Conservation (phyloP, 208 protist species). For the Leptomonas seymouri region DNA sequence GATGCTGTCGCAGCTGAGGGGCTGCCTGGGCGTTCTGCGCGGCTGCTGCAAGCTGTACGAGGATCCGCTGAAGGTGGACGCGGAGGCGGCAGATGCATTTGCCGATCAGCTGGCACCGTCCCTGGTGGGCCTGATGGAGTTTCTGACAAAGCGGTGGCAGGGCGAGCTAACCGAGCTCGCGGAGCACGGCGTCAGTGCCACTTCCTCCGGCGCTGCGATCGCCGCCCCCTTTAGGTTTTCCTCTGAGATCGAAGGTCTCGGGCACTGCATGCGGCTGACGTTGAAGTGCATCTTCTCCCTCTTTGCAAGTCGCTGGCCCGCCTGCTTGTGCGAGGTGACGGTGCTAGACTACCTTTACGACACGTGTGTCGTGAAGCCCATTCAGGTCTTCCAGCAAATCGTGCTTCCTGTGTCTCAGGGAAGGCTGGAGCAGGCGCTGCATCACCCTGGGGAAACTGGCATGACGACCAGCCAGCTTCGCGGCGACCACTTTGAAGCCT, state of each 20-base stretch:
- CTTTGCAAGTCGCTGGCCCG: slow-evolving; percentile 55
- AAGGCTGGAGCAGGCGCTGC: slow-evolving; percentile 35
- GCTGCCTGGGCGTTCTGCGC: slow-evolving; percentile 64
- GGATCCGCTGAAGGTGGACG: slow-evolving; percentile 52
- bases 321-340: slow-evolving; percentile 59
- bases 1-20: slow-evolving; percentile 62
- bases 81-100: slow-evolving; percentile 59
- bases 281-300: slow-evolving; percentile 77
- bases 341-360: slow-evolving; percentile 56
- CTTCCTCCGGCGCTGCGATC: slow-evolving; percentile 15
- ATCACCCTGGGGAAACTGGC: slow-evolving; percentile 26
- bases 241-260: slow-evolving; percentile 50
- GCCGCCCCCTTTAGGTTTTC: slow-evolving; percentile 22
- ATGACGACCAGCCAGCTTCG: slow-evolving; percentile 36
- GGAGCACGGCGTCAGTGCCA: slow-evolving; percentile 10
- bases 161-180: slow-evolving; percentile 33
- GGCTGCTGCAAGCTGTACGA: slow-evolving; percentile 72
- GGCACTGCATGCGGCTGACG: slow-evolving; percentile 73
- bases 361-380: slow-evolving; percentile 41
- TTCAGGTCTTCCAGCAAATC: slow-evolving; percentile 37
- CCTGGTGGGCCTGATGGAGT: slow-evolving; percentile 51
- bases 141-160: slow-evolving; percentile 50
- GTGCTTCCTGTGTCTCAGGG: slow-evolving; percentile 53
- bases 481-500: slow-evolving; percentile 62
- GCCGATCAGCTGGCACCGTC: slow-evolving; percentile 39